These are phyloP conservation scores for Metschnikowia matae DNA, from an alignment of 805 yeast genomes.

Conservation along the genomic window DNA sequence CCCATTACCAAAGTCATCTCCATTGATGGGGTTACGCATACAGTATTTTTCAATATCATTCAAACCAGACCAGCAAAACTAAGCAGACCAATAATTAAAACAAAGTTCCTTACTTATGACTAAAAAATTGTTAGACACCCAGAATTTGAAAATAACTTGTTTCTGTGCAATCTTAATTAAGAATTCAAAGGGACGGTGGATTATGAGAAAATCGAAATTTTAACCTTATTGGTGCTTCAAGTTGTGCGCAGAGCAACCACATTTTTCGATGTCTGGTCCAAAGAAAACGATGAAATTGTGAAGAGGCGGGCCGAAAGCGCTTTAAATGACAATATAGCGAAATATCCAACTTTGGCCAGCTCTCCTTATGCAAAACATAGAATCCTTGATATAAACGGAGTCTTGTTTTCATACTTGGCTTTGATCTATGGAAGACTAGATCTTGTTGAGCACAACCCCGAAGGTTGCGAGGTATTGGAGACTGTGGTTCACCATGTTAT, in stretches of 20 bases:
- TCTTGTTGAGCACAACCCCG: slow-evolving; percentile 66
- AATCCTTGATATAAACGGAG: slow-evolving; percentile 58
- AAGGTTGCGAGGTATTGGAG: slow-evolving; percentile 66
- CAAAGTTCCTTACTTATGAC: no score
- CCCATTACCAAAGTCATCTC: no score
- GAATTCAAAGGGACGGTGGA: slow-evolving; percentile 65
- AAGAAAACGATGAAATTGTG: slow-evolving; percentile 50
- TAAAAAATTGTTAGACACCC: no score
- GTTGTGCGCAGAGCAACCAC: slow-evolving; percentile 61
- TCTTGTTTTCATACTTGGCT: slow-evolving; percentile 58
- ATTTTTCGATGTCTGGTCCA: slow-evolving; percentile 69
- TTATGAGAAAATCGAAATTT: slow-evolving; percentile 52
- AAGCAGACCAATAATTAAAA: no score
- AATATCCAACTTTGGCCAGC: slow-evolving; percentile 41
- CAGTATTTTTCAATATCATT: no score
- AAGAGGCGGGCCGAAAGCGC: slow-evolving; percentile 33
- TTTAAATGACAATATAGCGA: slow-evolving; percentile 34
- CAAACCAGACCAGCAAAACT: no score
- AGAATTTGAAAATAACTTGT: no score
- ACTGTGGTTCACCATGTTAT: slow-evolving; percentile 65
- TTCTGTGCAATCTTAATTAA: no score
- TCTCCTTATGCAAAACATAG: slow-evolving; percentile 65
- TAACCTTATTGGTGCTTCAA: slow-evolving; percentile 62
- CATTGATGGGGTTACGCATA: no score
- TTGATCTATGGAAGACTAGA: slow-evolving; percentile 73